phyloP scores from a whole-genome alignment of 352 stramenopile species.

The Hyaloperonospora arabidopsidis region DNA sequence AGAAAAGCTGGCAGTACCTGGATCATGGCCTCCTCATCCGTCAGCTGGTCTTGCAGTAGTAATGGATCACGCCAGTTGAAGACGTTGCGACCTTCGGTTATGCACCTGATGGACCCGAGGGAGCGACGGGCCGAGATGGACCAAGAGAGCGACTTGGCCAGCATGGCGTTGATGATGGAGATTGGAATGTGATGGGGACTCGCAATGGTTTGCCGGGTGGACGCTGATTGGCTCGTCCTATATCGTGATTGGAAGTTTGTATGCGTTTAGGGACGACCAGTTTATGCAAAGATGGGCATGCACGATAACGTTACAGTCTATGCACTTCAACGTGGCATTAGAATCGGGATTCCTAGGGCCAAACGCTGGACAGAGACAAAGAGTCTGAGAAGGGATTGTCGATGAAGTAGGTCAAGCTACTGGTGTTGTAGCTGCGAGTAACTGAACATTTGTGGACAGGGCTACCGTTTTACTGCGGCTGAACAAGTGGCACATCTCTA shows the following conservation, averaged over 20 bases:
- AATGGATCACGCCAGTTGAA: constrained; percentile 85
- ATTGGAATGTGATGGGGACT: constrained; percentile 15
- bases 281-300: too few relatives aligned
- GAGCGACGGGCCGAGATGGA: constrained; percentile 13
- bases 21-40: constrained; percentile 89
- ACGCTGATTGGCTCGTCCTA: constrained; percentile 30
- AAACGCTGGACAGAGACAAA: too few relatives aligned
- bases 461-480: too few relatives aligned
- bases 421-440: too few relatives aligned
- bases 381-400: too few relatives aligned
- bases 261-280: neutral
- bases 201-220: neutral
- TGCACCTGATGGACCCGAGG: constrained; percentile 33
- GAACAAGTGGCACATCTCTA: too few relatives aligned
- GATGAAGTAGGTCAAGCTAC: too few relatives aligned
- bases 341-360: too few relatives aligned
- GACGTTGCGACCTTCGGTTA: constrained; percentile 35
- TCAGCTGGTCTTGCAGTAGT: constrained; percentile 66
- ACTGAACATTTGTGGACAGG: too few relatives aligned
- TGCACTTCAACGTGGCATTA: too few relatives aligned
- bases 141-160: constrained; percentile 24
- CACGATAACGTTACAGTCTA: too few relatives aligned
- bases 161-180: constrained; percentile 25
- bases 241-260: constrained; percentile 27
- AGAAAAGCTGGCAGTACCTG: constrained; percentile 32